A percentile compares a stretch with the other conserved stretches of the same genome.
These are phyloP conservation scores for Cercospora janseana DNA, from an alignment of 2,329 filamentous ascomycete species.

Conservation along the genomic window DNA sequence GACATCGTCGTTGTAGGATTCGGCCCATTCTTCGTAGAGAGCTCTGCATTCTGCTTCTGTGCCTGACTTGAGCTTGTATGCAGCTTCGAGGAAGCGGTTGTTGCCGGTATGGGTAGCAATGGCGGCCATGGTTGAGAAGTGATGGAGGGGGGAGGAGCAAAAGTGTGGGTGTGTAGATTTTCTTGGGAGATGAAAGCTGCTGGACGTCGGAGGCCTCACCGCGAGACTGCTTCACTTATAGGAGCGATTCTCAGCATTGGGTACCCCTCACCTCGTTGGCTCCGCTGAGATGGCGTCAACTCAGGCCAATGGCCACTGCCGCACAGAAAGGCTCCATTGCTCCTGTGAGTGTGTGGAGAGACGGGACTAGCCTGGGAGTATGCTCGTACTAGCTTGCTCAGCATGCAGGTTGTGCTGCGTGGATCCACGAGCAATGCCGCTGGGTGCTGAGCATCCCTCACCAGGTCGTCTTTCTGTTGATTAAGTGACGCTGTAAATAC, in stretches of 20 bases:
- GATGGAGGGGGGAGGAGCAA: not conserved
- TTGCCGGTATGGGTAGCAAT: conserved; percentile 12
- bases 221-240: not conserved
- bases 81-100: conserved; percentile 16
- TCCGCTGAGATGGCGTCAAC: conserved; percentile 8
- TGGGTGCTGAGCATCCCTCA: not conserved
- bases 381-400: not conserved
- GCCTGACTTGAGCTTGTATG: conserved; percentile 18
- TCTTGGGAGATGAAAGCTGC: not conserved
- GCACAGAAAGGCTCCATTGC: conserved; percentile 1
- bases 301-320: conserved; percentile 2
- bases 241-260: not conserved
- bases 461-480: too few species aligned
- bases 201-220: not conserved
- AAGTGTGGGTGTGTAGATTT: not conserved
- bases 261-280: conserved; percentile 10
- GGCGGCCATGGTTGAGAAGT: not conserved
- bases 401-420: not conserved
- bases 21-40: conserved; percentile 51
- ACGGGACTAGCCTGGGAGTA: not conserved
- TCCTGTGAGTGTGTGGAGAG: conserved; percentile 9
- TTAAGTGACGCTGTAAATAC: too few species aligned
- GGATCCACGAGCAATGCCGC: conserved; percentile 1
- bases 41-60: conserved; percentile 16
- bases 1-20: conserved; percentile 46